Evolutionary conservation across 768 basidiomycete species (phyloP), one percentile per base, ranked within the genome.

Genomic region (Ramaria rubella): DNA sequence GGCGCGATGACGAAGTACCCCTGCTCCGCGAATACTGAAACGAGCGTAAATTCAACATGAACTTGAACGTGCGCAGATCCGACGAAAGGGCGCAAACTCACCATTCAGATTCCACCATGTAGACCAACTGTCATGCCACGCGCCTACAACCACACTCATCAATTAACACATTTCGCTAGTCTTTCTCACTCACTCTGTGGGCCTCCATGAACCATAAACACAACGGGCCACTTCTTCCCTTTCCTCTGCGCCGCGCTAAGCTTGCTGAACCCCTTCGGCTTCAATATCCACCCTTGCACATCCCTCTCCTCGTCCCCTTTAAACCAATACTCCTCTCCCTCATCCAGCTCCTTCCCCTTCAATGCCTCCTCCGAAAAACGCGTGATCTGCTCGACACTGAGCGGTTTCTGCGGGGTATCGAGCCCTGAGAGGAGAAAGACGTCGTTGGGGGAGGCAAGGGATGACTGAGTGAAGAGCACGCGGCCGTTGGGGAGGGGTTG

Each of bases 91-190:
- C n/a, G 57, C 4, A 24, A 8, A 53, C 63, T 40, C 55, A 87
- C 87, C 76, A 63, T 92, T 90, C 0, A 85, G 88, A 70, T 96
- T 97, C 94, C 94, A 95, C 53, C 92, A 75, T 26, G 83, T 94
- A 2, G 83, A 86, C 94, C 94, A 97, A 43, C 82, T 77, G 65
- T 96, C 94, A 61, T 85, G 83, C 94, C 93, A 96, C 48, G 87
- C 90, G 27, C 84, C 77, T 63, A 66, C 60, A 24, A 64, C 60
- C 0, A 63, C 48, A 21, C 43, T 24, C 15, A 6, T 24, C 30
- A 33, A 19, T 23, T n/a, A 19, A 61, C 44, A 0, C 23, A 40
- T 23, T 43, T 5, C 43, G 44, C 36, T 2, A 52, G 30, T 33
- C 33, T 34, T 38, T 17, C 23, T 21, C 17, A 23, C 50, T 6